Conservation (phyloP, 306 rosid genomes). For the Hylodesmum podocarpum region DNA sequence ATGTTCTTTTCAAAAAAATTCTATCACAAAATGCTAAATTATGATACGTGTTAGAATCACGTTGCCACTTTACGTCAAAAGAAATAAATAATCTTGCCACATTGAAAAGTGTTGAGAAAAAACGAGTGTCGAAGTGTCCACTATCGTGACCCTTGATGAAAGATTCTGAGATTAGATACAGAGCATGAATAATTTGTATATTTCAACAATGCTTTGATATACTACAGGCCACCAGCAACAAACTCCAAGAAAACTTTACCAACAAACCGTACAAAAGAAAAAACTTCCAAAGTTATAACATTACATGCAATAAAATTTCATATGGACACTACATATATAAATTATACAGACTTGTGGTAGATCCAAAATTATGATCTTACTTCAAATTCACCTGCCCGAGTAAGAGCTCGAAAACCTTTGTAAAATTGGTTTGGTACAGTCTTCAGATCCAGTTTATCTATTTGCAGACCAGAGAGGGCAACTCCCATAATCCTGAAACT, state of each 20-base stretch:
- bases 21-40: not conserved
- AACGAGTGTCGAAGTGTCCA: not conserved
- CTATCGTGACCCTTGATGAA: not conserved
- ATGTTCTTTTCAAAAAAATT: not conserved
- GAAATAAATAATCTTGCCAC: not conserved
- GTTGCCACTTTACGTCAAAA: not conserved
- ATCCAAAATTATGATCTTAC: constrained; percentile 52
- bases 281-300: not conserved
- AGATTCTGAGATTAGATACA: not conserved
- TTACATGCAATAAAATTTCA: constrained; percentile 10
- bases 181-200: not conserved
- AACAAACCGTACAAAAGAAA: not conserved
- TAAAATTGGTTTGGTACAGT: constrained; percentile 51
- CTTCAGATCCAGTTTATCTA: constrained; percentile 67
- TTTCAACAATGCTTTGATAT: not conserved
- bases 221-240: not conserved
- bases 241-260: not conserved
- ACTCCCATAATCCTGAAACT: constrained; percentile 73
- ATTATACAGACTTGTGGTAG: not conserved
- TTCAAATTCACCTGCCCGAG: constrained; percentile 75
- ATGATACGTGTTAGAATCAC: not conserved
- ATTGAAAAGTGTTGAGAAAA: not conserved
- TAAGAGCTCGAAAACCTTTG: constrained; percentile 82
- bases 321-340: not conserved
- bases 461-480: constrained; percentile 76